A percentile compares a stretch with the other conserved stretches of the same genome.
phyloP scores from a whole-genome alignment of 169 alveolate species.

The Plasmodium cynomolgi region DNA sequence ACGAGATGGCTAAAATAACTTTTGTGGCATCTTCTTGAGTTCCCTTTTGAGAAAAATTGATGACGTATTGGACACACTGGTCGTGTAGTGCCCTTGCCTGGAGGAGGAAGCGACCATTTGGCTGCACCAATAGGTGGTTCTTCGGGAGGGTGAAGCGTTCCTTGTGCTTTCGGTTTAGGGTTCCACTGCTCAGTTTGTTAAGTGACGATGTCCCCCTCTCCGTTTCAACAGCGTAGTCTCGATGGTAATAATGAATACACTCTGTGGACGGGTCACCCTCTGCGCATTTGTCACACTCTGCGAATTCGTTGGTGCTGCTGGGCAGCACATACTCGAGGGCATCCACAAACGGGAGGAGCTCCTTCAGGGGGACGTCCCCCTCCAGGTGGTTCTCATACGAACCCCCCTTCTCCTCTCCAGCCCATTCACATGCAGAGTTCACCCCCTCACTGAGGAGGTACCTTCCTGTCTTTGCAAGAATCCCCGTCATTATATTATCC shows the following conservation, averaged over 20 bases:
- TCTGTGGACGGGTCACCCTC: neutral
- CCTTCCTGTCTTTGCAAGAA: neutral
- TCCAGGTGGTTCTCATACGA: neutral
- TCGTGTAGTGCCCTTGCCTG: neutral
- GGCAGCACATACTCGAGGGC: conserved; percentile 6
- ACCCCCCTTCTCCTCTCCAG: neutral
- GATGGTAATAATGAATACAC: neutral
- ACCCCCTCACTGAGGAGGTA: neutral
- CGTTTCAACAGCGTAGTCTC: neutral
- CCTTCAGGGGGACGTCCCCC: neutral
- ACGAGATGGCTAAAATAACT: neutral
- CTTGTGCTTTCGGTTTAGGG: neutral
- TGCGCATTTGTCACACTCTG: too few relatives aligned
- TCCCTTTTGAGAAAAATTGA: neutral
- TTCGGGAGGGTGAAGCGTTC: neutral
- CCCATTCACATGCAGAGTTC: neutral
- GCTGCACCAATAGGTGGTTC: neutral
- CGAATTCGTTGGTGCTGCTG: too few relatives aligned
- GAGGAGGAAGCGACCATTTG: neutral
- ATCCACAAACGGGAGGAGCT: conserved; percentile 19
- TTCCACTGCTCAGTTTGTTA: neutral
- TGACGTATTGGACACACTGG: neutral
- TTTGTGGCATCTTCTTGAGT: neutral
- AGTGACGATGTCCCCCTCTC: neutral
- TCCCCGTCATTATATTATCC: neutral